A percentile compares a stretch with the other conserved stretches of the same genome.
These are phyloP conservation scores for Nothopassalora personata DNA, from an alignment of 2,329 filamentous ascomycete genomes.

Conservation along the genomic window DNA sequence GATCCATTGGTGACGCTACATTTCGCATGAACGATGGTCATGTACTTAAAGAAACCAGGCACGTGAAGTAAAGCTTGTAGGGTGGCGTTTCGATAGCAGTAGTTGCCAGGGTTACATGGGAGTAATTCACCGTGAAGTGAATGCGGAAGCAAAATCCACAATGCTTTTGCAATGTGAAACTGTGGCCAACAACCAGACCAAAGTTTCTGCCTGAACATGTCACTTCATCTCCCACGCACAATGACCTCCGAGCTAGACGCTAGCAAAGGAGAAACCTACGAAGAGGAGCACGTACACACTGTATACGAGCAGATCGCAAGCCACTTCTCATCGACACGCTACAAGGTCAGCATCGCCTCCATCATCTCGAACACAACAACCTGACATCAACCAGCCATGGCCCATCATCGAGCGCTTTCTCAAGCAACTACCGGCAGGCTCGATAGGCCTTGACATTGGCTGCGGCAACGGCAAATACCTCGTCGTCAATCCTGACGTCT, in stretches of 20 bases:
- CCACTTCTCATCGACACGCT: conserved; percentile 75
- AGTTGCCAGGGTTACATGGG: too few species aligned
- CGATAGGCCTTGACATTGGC: conserved; percentile 82
- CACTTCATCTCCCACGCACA: not conserved
- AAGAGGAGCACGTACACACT: conserved; percentile 79
- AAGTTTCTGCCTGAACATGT: not conserved
- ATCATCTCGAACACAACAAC: not conserved
- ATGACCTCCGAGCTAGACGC: not conserved
- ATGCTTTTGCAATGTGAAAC: too few species aligned
- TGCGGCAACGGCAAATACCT: conserved; percentile 98
- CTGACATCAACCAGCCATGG: conserved; percentile 65
- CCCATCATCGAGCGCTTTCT: conserved; percentile 82
- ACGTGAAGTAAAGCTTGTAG: conserved; percentile 10
- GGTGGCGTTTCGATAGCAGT: conserved; percentile 11
- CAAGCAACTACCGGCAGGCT: conserved; percentile 57
- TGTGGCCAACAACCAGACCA: too few species aligned
- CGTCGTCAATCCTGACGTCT: conserved; percentile 67
- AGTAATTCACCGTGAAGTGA: too few species aligned
- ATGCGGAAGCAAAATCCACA: too few species aligned
- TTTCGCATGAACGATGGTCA: not conserved
- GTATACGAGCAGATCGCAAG: conserved; percentile 85
- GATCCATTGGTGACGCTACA: too few species aligned
- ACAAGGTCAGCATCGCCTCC: conserved; percentile 48
- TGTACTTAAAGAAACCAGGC: conserved; percentile 9
- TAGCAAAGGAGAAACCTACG: conserved; percentile 56